phyloP scores from a whole-genome alignment of 495 filamentous ascomycete genomes.

The Annulohypoxylon bovei region DNA sequence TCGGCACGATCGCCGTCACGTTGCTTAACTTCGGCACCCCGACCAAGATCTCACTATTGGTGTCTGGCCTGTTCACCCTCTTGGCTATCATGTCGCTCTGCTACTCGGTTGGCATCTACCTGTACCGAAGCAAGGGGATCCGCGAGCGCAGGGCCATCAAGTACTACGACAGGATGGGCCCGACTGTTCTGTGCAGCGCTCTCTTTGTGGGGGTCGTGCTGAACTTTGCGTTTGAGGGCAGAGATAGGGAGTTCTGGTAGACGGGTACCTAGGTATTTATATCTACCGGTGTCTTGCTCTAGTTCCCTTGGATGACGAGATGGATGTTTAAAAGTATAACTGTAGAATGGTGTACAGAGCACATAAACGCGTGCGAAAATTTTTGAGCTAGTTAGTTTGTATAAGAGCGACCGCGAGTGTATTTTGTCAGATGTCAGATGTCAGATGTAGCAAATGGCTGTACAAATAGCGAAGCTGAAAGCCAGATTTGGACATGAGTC shows the following conservation, averaged over 20 bases:
- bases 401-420: not conserved
- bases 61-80: constrained; percentile 81
- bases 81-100: constrained; percentile 77
- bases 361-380: not conserved
- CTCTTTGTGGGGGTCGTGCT: constrained; percentile 77
- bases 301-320: too few species aligned
- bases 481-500: too few species aligned
- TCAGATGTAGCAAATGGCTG: not conserved
- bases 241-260: constrained; percentile 53
- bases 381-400: not conserved
- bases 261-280: not conserved
- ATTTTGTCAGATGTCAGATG: not conserved
- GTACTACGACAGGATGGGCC: constrained; percentile 91
- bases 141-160: constrained; percentile 79
- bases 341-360: not conserved
- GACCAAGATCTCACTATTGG: constrained; percentile 65
- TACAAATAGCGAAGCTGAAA: not conserved
- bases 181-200: constrained; percentile 77
- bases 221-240: constrained; percentile 76
- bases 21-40: constrained; percentile 83
- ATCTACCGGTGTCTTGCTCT: too few species aligned
- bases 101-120: constrained; percentile 83
- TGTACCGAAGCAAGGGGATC: constrained; percentile 88
- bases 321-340: too few species aligned
- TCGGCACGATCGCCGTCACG: constrained; percentile 89